Evolutionary conservation across 2,329 filamentous ascomycete genomes (phyloP), one percentile per base, ranked within the genome.

Genomic region (Paradendryphiella salina): DNA sequence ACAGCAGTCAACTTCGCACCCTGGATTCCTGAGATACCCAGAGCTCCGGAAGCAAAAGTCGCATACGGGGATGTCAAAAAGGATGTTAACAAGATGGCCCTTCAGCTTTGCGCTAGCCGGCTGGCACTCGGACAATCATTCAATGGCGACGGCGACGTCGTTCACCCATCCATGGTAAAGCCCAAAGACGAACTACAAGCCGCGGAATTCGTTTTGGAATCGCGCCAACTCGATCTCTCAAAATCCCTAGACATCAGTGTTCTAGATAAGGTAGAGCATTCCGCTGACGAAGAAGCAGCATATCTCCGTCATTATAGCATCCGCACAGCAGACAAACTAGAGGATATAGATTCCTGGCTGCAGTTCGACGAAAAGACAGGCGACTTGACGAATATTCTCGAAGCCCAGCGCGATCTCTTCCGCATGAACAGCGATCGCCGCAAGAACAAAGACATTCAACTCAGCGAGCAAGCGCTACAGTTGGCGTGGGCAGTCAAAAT

Each of bases 401-500:
- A 67, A 4, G 56, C 50, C 3, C 53, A 60, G 36, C 53, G 58
- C 8, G 56, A 57, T 14, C 20, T 49, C 8, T 17, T 63, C 0
- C 53, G 39, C 0, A 50, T 57, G 47, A 49, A 51, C 7, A 39
- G 46, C 8, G 33, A 36, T 5, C 46, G 52, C 10, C 46, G 52
- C 11, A 56, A 58, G 20, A 45, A 11, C 5, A 41, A 33, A 9
- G 44, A 54, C 5, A 9, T 54, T 0, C 36, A 17, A 1, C n/a
- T 64, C 0, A 26, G 14, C 1, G 44, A 52, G 0, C 14, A 37
- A 17, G 56, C 50, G 1, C 3, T 56, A 0, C 35, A 50, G 7
- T 17, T 49, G 10, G 63, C 59, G 4, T 66, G 63, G 61, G 57
- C 52, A 5, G 37, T 41, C 0, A 46, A 47, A n/a, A 57, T 65